Base-by-base conservation (phyloP, 805 yeast species). In the Spathaspora hagerdaliae region DNA sequence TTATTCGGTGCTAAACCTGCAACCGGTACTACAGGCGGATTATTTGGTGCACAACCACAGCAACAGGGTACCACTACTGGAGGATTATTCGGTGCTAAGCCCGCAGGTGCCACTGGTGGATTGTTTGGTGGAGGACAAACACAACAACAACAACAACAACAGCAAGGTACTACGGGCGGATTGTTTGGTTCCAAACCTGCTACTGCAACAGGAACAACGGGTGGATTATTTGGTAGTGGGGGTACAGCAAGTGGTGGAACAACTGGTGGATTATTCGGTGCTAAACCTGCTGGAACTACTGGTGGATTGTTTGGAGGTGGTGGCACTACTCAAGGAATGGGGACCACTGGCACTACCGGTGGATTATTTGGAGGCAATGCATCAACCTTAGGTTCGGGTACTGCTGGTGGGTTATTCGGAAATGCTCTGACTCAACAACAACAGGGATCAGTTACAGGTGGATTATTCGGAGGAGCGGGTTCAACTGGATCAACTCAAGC, bases 191-290 rank as follows among this genome's bases (percentile, higher is more conserved):
- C 29, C 14, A 43, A 43, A 43, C 41, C 49, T 24, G 33, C 45
- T 14, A 31, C 36, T 35, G 12, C 36, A 24, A 38, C 33, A 27
- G 57, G 55, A 13, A 45, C 58, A 11, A 59, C 59, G 47, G 65
- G 65, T 2, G 42, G 31, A 44, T 42, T 47, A 11, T 24, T n/a
- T 2, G 31, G 13, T 15, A 15, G 40, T 14, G 42, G 50, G 13
- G 39, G 26, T 39, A 43, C 54, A 19, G 19, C 52, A 14, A 37
- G 52, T 7, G 67, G 71, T 40, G 67, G 70, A 10, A 57, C 69
- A 27, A 34, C 41, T 37, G 77, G 78, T 38, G 81, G 79, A 7
- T 47, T 74, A 27, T 75, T 75, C 54, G 78, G 79, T 6, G 53
- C 52, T 43, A 60, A 61, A 14, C 56, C 56, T 29, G 60, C 55